Evolutionary conservation across 768 basidiomycete species (phyloP).

Genomic region (Lactarius deliciosus): DNA sequence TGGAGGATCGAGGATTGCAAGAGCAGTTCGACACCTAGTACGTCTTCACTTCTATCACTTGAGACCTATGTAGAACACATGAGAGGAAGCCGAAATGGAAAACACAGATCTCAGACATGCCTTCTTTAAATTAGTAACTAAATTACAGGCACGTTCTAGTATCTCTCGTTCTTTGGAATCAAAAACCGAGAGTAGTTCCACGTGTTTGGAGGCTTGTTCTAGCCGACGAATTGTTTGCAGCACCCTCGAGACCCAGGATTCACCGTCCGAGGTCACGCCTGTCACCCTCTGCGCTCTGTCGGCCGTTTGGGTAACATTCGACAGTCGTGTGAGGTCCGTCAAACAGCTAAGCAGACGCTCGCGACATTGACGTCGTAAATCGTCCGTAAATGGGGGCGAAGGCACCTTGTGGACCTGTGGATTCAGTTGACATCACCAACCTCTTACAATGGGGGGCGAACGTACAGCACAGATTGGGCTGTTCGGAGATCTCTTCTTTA

Average conservation of each 20-base stretch:
- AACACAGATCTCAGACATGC: slow-evolving; percentile 36
- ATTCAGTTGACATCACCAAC: slow-evolving; percentile 13
- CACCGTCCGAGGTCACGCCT: slow-evolving; percentile 67
- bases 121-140: slow-evolving; percentile 44
- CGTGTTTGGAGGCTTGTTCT: slow-evolving; percentile 69
- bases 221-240: slow-evolving; percentile 55
- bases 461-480: slow-evolving; percentile 59
- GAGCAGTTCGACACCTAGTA: slow-evolving; percentile 70
- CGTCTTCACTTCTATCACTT: slow-evolving; percentile 49
- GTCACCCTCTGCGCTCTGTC: slow-evolving; percentile 55
- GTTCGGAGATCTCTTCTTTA: slow-evolving; percentile 73
- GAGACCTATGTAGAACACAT: slow-evolving; percentile 36
- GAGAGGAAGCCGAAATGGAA: not conserved
- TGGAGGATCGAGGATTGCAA: slow-evolving; percentile 69
- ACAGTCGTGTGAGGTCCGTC: slow-evolving; percentile 67
- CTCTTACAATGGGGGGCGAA: slow-evolving; percentile 21
- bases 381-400: slow-evolving; percentile 70
- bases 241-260: slow-evolving; percentile 75
- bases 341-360: slow-evolving; percentile 69
- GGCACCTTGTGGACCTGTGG: slow-evolving; percentile 60
- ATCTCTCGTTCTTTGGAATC: slow-evolving; percentile 57
- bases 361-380: slow-evolving; percentile 64
- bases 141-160: slow-evolving; percentile 46
- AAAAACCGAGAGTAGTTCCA: slow-evolving; percentile 48
- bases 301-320: slow-evolving; percentile 47